These are phyloP conservation scores for Backusella australiensis DNA, from an alignment of 192 early-diverging fungal genomes.

Conservation along the genomic window DNA sequence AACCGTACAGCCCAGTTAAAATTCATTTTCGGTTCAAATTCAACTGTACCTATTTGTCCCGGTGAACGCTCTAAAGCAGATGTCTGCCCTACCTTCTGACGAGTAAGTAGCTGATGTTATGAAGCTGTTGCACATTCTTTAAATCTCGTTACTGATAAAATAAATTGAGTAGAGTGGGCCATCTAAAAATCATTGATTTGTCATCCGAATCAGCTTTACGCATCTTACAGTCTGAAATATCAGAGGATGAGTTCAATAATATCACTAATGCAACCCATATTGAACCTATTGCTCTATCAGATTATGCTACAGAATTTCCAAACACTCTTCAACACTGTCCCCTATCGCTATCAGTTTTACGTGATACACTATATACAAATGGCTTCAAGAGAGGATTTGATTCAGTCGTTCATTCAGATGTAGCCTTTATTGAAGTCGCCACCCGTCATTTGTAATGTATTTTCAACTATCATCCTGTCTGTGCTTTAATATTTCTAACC, in stretches of 20 bases:
- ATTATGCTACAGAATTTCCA: neutral
- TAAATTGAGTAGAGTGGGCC: neutral
- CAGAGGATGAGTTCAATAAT: neutral
- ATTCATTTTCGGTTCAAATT: no score
- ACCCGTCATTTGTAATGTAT: constrained; percentile 48
- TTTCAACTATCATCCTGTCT: constrained; percentile 55
- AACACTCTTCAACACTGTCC: neutral
- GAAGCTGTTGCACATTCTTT: neutral
- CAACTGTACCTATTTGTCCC: no score
- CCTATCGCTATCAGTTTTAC: neutral
- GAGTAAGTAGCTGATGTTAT: neutral
- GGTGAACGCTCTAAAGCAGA: neutral
- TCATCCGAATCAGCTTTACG: neutral
- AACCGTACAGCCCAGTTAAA: no score
- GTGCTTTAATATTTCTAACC: constrained; percentile 19
- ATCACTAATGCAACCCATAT: neutral
- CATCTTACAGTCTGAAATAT: neutral
- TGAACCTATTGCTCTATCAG: neutral
- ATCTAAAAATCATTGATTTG: no score
- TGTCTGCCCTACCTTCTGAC: neutral
- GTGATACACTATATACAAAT: neutral
- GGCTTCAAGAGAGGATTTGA: neutral
- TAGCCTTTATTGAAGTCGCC: constrained; percentile 20
- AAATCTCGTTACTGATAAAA: neutral
- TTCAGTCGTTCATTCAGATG: neutral